These are phyloP conservation scores for Citrus glauca DNA, from an alignment of 345 rosid genomes.

Conservation along the genomic window DNA sequence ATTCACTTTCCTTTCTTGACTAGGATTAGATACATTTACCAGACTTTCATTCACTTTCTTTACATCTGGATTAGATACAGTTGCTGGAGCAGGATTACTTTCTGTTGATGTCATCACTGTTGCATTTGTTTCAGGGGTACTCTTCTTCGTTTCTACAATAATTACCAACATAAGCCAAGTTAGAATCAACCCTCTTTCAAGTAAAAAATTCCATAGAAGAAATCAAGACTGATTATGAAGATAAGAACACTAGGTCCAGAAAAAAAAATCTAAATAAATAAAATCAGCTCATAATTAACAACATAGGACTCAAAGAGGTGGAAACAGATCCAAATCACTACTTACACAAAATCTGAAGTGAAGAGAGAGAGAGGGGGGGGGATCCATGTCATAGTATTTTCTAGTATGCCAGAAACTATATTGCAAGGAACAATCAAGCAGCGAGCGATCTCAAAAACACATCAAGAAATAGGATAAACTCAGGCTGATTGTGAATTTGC, in stretches of 20 bases:
- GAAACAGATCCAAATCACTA: neutral
- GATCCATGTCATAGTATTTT: neutral
- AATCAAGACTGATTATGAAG: neutral
- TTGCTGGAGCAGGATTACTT: constrained; percentile 21
- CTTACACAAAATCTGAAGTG: too few species aligned
- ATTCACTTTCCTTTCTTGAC: constrained; percentile 31
- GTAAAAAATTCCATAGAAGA: neutral
- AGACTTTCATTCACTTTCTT: constrained; percentile 34
- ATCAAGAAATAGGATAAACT: neutral
- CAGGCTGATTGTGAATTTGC: neutral
- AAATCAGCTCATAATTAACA: neutral
- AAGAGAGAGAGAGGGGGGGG: too few species aligned
- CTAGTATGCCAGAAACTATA: neutral
- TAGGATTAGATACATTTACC: constrained; percentile 36
- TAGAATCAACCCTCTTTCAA: constrained; percentile 14
- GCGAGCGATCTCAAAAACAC: neutral
- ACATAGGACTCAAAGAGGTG: neutral
- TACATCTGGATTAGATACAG: constrained; percentile 38
- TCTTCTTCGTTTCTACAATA: constrained; percentile 48
- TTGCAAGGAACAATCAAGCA: neutral
- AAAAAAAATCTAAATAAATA: neutral
- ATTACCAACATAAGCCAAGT: constrained; percentile 21
- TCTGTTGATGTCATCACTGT: constrained; percentile 31
- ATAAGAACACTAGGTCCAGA: neutral
- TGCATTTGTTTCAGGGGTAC: constrained; percentile 40